Base-by-base conservation (phyloP, 2,329 filamentous ascomycete species). In the Cladophialophora psammophila region DNA sequence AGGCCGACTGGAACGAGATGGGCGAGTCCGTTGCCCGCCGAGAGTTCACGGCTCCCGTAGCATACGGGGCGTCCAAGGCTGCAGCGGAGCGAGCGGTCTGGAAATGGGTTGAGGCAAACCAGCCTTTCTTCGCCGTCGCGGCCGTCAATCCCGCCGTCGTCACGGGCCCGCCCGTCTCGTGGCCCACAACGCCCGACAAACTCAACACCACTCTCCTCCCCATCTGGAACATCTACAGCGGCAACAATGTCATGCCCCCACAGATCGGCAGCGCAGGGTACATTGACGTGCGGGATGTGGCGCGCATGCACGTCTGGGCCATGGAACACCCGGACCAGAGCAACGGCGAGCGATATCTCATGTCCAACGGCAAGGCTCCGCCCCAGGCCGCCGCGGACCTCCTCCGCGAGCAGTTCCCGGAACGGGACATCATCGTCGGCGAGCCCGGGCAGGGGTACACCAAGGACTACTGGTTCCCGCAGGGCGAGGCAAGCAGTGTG, bases 1-100 rank as follows among this genome's bases (percentile, higher is more conserved):
- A 77, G 31, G 48, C 58, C 4, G 80, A 80, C 0, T 80, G 79
- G 76, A 75, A 75, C 13, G 76, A 76, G 2, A 77, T 76, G 2
- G 79, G 77, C 0, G 81, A 79, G 36, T 71, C 69, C 0, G 60
- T 73, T 0, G 75, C 76, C 1, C 72, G 76, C n/a, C 62, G 67
- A 20, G 63, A 57, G 6, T 72, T 72, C 62, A 32, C 65, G 7
- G 61, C 66, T 2, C 65, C 56, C 36, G 69, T 73, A 8, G 68
- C 72, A 1, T 74, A 74, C 63, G 70, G 67, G 10, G 72, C 72
- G 13, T 72, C 69, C 32, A 74, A 73, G 58, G 55, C 72, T 5
- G 67, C 65, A 12, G 72, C 72, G 13, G 72, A 74, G 57, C 50
- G 66, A 2, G 65, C 67, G 15, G 38, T 74, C 26, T 74, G 72